Percentiles rank a stretch among this genome's conserved stretches.
phyloP scores from a whole-genome alignment of 176 grass and related monocot genomes.

The Saccharum officinarum region DNA sequence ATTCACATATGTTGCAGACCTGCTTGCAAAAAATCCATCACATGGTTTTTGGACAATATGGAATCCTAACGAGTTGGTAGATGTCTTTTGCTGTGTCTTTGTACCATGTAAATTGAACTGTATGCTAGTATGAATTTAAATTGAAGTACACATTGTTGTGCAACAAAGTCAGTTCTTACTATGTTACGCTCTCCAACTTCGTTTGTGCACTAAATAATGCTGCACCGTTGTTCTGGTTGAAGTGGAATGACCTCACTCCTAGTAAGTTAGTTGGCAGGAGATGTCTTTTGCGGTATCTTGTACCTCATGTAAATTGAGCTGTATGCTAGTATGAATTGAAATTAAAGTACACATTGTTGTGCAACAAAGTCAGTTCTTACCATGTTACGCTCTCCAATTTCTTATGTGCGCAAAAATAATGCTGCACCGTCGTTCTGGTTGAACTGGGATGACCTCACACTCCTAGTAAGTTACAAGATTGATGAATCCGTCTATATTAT shows the following conservation, averaged over 20 bases:
- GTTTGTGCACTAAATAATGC: background rate
- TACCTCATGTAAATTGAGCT: slow-evolving; percentile 6
- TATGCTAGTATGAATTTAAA: background rate
- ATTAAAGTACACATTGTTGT: slow-evolving; percentile 20
- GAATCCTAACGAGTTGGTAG: background rate
- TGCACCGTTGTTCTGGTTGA: background rate
- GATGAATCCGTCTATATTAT: background rate
- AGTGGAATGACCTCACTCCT: no score
- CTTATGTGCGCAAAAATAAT: background rate
- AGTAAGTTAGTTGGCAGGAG: background rate
- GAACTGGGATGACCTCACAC: background rate
- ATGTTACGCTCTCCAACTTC: no score
- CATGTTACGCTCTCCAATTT: background rate
- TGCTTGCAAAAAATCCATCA: background rate
- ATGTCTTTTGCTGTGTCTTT: background rate
- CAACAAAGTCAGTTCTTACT: background rate
- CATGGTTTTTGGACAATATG: background rate
- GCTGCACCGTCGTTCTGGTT: background rate
- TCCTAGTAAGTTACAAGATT: no score
- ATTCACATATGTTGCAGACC: background rate
- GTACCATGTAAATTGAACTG: background rate
- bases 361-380: background rate
- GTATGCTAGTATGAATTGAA: background rate
- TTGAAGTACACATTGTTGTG: slow-evolving; percentile 5
- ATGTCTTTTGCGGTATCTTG: background rate